Conservation (phyloP, 768 basidiomycete genomes). For the Fomitopsis serialis region DNA sequence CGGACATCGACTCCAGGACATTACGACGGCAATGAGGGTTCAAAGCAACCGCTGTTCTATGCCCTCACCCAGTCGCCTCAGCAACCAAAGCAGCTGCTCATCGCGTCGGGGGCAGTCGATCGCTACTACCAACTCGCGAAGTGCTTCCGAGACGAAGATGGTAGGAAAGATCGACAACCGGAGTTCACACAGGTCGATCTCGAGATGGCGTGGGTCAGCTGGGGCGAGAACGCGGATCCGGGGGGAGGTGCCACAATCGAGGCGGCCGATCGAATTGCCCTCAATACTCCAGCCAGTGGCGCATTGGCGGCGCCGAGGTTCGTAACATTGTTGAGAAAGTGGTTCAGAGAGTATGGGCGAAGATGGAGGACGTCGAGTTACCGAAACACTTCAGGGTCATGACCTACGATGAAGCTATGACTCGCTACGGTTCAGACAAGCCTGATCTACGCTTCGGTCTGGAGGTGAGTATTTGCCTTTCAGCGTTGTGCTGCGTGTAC, state of each 20-base stretch:
- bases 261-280: too few relatives aligned
- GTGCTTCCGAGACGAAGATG: conserved; percentile 96
- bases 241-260: too few relatives aligned
- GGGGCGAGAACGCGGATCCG: conserved; percentile 45
- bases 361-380: conserved; percentile 58
- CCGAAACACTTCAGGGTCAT: conserved; percentile 68
- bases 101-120: conserved; percentile 85
- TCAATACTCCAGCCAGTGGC: conserved; percentile 42
- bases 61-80: conserved; percentile 93
- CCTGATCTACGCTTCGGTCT: conserved; percentile 87
- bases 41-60: conserved; percentile 54
- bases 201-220: conserved; percentile 93
- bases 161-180: conserved; percentile 90
- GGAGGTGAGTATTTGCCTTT: conserved; percentile 46
- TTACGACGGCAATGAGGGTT: background rate
- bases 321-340: conserved; percentile 74
- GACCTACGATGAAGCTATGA: conserved; percentile 91
- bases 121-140: conserved; percentile 90
- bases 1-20: conserved; percentile 19
- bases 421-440: conserved; percentile 93
- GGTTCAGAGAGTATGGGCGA: conserved; percentile 70
- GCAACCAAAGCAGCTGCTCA: conserved; percentile 91
- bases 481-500: background rate
- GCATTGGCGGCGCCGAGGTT: conserved; percentile 83
- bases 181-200: conserved; percentile 97